Conservation (phyloP, 352 stramenopile genomes). For the Saprolegnia diclina region DNA sequence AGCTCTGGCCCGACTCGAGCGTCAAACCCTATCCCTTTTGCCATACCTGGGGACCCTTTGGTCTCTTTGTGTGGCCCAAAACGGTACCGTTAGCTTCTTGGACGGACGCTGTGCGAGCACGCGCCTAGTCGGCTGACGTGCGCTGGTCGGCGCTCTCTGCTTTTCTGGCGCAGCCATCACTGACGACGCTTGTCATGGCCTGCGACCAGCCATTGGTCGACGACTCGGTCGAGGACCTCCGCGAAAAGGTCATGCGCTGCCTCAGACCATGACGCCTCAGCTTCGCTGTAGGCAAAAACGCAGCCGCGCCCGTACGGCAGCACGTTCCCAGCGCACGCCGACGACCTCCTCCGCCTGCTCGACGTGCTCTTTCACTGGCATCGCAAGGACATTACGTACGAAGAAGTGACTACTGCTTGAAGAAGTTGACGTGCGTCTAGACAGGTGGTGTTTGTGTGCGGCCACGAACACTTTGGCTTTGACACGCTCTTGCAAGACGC, state of each 20-base stretch:
- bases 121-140: constrained; percentile 7
- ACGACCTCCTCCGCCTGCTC: constrained; percentile 28
- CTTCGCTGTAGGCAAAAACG: not conserved
- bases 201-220: constrained; percentile 30
- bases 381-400: not conserved
- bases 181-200: constrained; percentile 25
- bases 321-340: constrained; percentile 25
- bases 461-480: constrained; percentile 20
- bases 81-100: not conserved
- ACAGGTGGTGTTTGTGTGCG: constrained; percentile 19
- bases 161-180: constrained; percentile 14
- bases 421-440: not conserved
- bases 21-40: constrained; percentile 26
- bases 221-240: constrained; percentile 28
- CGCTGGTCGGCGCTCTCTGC: constrained; percentile 27
- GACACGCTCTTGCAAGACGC: constrained; percentile 17
- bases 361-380: constrained; percentile 30
- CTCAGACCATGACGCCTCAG: not conserved
- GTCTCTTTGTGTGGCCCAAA: constrained; percentile 28
- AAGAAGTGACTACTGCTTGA: no score
- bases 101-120: not conserved
- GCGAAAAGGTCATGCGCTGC: constrained; percentile 24
- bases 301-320: not conserved
- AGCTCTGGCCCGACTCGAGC: constrained; percentile 28
- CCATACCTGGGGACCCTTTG: constrained; percentile 27